Percentiles rank a stretch among this genome's conserved stretches.
Evolutionary conservation across 2,329 filamentous ascomycete species (phyloP).

Genomic region (Camillea tinctor): DNA sequence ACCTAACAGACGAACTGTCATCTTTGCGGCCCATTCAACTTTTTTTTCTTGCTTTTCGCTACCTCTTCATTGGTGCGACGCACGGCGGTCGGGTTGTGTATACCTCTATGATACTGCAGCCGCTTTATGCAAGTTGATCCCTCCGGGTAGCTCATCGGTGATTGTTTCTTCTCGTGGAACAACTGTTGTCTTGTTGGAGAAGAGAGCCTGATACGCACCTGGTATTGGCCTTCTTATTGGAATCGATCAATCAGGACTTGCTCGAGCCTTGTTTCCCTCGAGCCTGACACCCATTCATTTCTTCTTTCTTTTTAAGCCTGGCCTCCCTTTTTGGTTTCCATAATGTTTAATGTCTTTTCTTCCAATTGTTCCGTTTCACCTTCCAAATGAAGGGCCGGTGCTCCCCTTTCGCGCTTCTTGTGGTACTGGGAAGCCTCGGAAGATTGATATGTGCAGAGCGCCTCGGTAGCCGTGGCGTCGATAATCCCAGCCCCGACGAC

Average conservation of each 20-base stretch:
- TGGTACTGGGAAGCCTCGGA: slow-evolving; percentile 27
- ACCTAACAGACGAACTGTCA: too few species aligned
- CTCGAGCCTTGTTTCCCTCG: background rate
- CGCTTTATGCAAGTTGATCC: slow-evolving; percentile 24
- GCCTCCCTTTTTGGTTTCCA: slow-evolving; percentile 9
- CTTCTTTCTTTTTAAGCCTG: slow-evolving; percentile 6
- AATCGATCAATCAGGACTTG: too few species aligned
- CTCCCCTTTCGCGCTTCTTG: slow-evolving; percentile 25
- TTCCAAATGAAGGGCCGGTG: slow-evolving; percentile 31
- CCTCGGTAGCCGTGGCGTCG: slow-evolving; percentile 19
- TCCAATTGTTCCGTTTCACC: slow-evolving; percentile 18
- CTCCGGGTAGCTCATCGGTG: slow-evolving; percentile 27
- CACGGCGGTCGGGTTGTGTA: too few species aligned
- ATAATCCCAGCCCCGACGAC: slow-evolving; percentile 22
- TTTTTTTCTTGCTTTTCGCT: too few species aligned
- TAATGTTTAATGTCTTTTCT: slow-evolving; percentile 24
- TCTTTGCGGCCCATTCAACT: too few species aligned
- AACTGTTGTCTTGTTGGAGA: too few species aligned
- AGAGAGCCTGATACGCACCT: too few species aligned
- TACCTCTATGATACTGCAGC: slow-evolving; percentile 24
- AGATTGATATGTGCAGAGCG: slow-evolving; percentile 16
- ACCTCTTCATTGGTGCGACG: too few species aligned
- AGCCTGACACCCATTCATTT: background rate
- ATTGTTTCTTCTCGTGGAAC: too few species aligned
- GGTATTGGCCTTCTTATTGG: too few species aligned